Evolutionary conservation across 163 green algal species (phyloP).

Genomic region (Trebouxia gelatinosa): DNA sequence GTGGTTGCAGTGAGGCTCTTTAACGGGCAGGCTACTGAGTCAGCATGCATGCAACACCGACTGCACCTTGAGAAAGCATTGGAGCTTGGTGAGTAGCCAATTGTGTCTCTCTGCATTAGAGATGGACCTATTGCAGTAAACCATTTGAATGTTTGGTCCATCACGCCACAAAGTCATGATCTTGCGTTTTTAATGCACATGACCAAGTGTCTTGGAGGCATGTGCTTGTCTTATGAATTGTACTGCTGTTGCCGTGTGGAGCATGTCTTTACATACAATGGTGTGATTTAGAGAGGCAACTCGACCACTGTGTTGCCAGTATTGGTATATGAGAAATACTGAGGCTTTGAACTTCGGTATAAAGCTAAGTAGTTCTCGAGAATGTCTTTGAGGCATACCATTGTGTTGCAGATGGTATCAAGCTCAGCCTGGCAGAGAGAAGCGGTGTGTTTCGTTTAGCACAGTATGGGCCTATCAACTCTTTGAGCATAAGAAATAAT

Average conservation of each 20-base stretch:
- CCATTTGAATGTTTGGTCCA: background rate
- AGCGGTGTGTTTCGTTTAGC: slow-evolving; percentile 8
- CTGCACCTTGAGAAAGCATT: background rate
- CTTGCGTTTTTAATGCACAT: background rate
- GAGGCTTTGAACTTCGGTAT: too few relatives aligned
- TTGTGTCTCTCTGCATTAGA: background rate
- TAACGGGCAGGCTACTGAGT: slow-evolving; percentile 9
- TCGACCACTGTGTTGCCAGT: too few relatives aligned
- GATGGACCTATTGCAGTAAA: background rate
- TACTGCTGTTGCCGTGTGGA: too few relatives aligned
- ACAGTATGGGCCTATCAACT: slow-evolving; percentile 30
- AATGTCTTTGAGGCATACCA: too few relatives aligned
- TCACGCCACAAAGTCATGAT: background rate
- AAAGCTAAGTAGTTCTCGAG: too few relatives aligned
- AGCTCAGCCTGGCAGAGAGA: background rate
- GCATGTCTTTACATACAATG: too few relatives aligned
- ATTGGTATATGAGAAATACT: too few relatives aligned
- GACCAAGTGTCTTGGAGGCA: too few relatives aligned
- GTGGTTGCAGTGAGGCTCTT: slow-evolving; percentile 10
- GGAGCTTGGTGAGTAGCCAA: background rate
- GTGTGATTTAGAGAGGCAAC: too few relatives aligned
- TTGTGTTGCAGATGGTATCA: slow-evolving; percentile 29
- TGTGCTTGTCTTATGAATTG: background rate
- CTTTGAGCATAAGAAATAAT: slow-evolving; percentile 6
- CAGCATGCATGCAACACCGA: background rate